Percentiles rank a stretch among this genome's conserved stretches.
Conservation (phyloP, 225 moss, liverwort and hornwort genomes). For the Takakia lepidozioides region DNA sequence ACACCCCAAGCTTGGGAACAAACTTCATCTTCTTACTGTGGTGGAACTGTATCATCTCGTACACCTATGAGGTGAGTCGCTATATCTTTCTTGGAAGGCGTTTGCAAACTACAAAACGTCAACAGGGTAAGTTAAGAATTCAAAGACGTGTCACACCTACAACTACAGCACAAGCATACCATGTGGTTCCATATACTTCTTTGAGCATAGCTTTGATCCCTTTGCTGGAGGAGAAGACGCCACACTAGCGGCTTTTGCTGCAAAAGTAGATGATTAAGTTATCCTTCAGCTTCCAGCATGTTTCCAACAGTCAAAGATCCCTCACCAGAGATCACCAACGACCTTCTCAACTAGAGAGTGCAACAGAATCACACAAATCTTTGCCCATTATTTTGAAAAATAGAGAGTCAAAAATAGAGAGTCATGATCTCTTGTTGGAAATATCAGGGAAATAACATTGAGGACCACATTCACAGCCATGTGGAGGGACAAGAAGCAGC, state of each 20-base stretch:
- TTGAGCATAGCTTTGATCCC: slow-evolving; percentile 28
- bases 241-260: slow-evolving; percentile 89
- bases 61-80: too few species aligned
- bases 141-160: too few species aligned
- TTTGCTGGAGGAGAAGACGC: slow-evolving; percentile 77
- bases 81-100: too few species aligned
- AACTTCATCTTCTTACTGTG: too few species aligned
- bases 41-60: too few species aligned
- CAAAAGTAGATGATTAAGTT: slow-evolving; percentile 5
- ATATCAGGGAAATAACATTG: too few species aligned
- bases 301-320: not conserved
- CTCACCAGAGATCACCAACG: not conserved
- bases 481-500: too few species aligned
- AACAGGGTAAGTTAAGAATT: too few species aligned
- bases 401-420: not conserved
- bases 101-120: too few species aligned
- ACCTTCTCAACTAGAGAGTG: not conserved
- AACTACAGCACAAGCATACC: too few species aligned
- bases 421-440: not conserved
- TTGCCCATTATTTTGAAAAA: not conserved
- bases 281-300: not conserved
- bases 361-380: not conserved
- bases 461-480: too few species aligned
- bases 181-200: slow-evolving; percentile 53
- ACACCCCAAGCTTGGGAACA: too few species aligned